Evolutionary conservation across 768 basidiomycete genomes (phyloP).

Genomic region (Xerocomus brunneocitrinus): DNA sequence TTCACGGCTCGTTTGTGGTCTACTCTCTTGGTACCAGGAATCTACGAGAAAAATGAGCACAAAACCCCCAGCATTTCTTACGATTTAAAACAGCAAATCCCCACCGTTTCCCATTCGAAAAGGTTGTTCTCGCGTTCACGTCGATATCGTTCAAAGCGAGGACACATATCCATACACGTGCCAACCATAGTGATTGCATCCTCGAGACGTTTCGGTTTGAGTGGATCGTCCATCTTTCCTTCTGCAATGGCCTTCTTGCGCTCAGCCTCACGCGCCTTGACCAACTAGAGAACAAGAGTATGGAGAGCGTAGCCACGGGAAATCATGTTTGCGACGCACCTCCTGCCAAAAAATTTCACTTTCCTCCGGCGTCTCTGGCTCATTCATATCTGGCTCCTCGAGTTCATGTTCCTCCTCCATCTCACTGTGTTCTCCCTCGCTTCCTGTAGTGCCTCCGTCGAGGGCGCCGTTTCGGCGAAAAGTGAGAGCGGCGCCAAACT

Average conservation of each 20-base stretch:
- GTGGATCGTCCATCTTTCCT: conserved; percentile 86
- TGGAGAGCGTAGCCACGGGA: conserved; percentile 18
- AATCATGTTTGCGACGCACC: conserved; percentile 39
- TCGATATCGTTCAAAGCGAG: conserved; percentile 87
- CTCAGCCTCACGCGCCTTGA: conserved; percentile 69
- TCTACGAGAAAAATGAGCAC: conserved; percentile 46
- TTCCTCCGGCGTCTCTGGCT: conserved; percentile 56
- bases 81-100: conserved; percentile 20
- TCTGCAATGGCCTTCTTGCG: conserved; percentile 70
- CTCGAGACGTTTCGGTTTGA: conserved; percentile 72
- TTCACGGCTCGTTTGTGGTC: conserved; percentile 89
- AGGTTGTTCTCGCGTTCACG: conserved; percentile 87
- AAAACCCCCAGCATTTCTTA: conserved; percentile 7
- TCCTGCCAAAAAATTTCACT: conserved; percentile 68
- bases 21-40: conserved; percentile 79
- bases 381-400: conserved; percentile 41
- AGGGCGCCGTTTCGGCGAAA: conserved; percentile 25
- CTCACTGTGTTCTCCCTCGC: conserved; percentile 34
- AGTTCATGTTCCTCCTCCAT: conserved; percentile 31
- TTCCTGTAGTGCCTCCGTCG: conserved; percentile 29
- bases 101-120: conserved; percentile 79
- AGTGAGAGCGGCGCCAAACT: conserved; percentile 38
- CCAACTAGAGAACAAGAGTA: conserved; percentile 42
- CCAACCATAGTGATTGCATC: conserved; percentile 92
- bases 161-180: conserved; percentile 92